Conservation (phyloP, 1,139 yeast species). For the Lodderomyces pseudojiufengensis region DNA sequence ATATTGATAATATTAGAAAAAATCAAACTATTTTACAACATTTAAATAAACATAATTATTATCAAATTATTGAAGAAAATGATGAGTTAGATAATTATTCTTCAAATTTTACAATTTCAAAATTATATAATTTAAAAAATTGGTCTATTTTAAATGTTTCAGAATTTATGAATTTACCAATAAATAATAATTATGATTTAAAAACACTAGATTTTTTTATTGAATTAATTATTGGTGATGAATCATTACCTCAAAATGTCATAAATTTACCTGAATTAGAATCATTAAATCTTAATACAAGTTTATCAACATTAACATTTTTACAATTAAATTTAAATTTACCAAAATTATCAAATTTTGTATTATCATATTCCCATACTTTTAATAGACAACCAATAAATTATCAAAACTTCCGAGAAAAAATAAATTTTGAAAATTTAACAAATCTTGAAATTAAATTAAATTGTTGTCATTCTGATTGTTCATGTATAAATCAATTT, state of each 20-base stretch:
- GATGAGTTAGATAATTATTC: slow-evolving; percentile 7
- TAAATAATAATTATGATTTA: slow-evolving; percentile 9
- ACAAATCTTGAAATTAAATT: slow-evolving; percentile 12
- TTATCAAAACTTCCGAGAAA: slow-evolving; percentile 4
- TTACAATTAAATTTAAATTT: slow-evolving; percentile 5
- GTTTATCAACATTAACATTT: slow-evolving; percentile 12
- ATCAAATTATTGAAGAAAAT: slow-evolving; percentile 12
- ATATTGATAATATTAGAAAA: slow-evolving; percentile 12
- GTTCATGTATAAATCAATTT: slow-evolving; percentile 13
- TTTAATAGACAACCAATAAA: slow-evolving; percentile 9
- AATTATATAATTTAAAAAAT: slow-evolving; percentile 11
- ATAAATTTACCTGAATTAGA: slow-evolving; percentile 5
- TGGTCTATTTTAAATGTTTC: slow-evolving; percentile 12
- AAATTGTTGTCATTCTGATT: slow-evolving; percentile 13
- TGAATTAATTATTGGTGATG: slow-evolving; percentile 8
- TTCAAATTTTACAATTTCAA: slow-evolving; percentile 1
- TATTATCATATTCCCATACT: slow-evolving; percentile 13
- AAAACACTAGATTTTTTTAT: slow-evolving; percentile 13
- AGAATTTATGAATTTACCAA: slow-evolving; percentile 9
- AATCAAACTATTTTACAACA: slow-evolving; percentile 13
- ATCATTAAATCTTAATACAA: slow-evolving; percentile 12
- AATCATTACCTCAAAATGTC: slow-evolving; percentile 1
- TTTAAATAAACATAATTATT: slow-evolving; percentile 7
- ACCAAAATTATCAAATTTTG: slow-evolving; percentile 10
- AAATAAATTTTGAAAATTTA: slow-evolving; percentile 10